phyloP scores from a whole-genome alignment of 1,284 basidiomycete genomes.

The Microbotryum scabiosae region DNA sequence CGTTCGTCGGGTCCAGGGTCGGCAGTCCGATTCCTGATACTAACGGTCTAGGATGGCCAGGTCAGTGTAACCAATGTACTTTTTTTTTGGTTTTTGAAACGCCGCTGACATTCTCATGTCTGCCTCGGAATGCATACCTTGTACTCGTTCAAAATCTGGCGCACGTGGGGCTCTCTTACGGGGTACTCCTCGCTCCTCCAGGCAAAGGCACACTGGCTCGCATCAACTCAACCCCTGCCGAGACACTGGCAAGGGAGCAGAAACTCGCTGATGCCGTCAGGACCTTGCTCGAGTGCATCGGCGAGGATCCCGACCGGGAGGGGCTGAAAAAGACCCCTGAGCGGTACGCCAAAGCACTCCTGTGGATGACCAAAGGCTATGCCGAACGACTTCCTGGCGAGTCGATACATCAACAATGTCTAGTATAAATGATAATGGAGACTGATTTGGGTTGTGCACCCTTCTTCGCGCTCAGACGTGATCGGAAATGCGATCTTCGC shows the following conservation, averaged over 20 bases:
- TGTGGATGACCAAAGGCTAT: constrained; percentile 99
- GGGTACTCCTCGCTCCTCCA: constrained; percentile 36
- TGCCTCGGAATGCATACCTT: not conserved
- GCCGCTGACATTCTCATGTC: not conserved
- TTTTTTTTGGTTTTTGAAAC: constrained; percentile 10
- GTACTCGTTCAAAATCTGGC: not conserved
- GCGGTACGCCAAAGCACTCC: constrained; percentile 89
- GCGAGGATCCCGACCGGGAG: constrained; percentile 92
- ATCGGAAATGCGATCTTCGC: constrained; percentile 98
- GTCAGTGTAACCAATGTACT: constrained; percentile 44
- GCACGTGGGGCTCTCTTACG: not conserved
- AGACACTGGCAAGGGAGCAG: constrained; percentile 62
- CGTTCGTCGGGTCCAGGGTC: constrained; percentile 19
- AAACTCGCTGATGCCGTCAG: constrained; percentile 77
- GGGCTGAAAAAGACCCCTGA: constrained; percentile 87
- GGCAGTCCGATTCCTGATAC: constrained; percentile 26
- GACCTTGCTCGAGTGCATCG: constrained; percentile 91
- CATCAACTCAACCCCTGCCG: constrained; percentile 65
- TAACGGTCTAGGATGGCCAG: constrained; percentile 87
- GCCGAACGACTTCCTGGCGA: constrained; percentile 82
- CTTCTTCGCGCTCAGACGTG: constrained; percentile 57
- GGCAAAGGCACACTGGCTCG: constrained; percentile 84
- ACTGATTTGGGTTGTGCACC: not conserved
- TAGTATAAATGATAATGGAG: not conserved
- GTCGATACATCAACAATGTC: constrained; percentile 27